Evolutionary conservation across 1,284 basidiomycete genomes (phyloP), one percentile per base, ranked within the genome.

Genomic region (Microbotryum intermedium): DNA sequence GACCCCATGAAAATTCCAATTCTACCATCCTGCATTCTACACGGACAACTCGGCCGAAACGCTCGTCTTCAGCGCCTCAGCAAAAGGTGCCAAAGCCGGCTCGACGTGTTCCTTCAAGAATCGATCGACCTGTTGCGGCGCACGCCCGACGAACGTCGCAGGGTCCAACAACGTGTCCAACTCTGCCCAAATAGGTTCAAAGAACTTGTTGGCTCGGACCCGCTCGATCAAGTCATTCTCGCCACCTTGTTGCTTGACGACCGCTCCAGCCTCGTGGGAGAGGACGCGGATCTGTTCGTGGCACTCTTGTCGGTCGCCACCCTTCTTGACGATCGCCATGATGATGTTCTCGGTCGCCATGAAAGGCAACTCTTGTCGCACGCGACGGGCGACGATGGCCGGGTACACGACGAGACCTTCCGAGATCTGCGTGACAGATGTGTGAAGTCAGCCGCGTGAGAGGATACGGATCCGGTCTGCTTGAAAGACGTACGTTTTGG

Each of bases 391-490:
- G 71, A 99, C 98, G 68, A 98, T 94, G 72, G 85, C 86, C 20
- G 94, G 94, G 77, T 98, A 98, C 59, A 99, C 94, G 30, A 98
- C 93, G 25, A 99, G 81, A 1, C 94, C 95, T 77, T 98, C 95
- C 10, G 87, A 88, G 72, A 99, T 55, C 59, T 61, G 26, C 25
- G 30, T 6, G 29, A n/a, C 29, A 30, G 29, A 13, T 20, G 4
- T 10, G 47, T 23, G 21, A 46, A 23, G 18, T 18, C 18, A 43
- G 5, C 30, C 25, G 13, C 8, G n/a, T 42, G 26, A 30, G 50
- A 18, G 45, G 49, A n/a, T 18, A 20, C 4, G 43, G 23, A 6
- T 20, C n/a, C 45, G 8, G 11, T 10, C 45, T 47, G 45, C 25
- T n/a, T 11, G n/a, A 45, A 21, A 7, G 18, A 44, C 55, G 28